A percentile compares a stretch with the other conserved stretches of the same genome.
phyloP scores from a whole-genome alignment of 2,329 filamentous ascomycete genomes.

The Neodidymelliopsis sp. region DNA sequence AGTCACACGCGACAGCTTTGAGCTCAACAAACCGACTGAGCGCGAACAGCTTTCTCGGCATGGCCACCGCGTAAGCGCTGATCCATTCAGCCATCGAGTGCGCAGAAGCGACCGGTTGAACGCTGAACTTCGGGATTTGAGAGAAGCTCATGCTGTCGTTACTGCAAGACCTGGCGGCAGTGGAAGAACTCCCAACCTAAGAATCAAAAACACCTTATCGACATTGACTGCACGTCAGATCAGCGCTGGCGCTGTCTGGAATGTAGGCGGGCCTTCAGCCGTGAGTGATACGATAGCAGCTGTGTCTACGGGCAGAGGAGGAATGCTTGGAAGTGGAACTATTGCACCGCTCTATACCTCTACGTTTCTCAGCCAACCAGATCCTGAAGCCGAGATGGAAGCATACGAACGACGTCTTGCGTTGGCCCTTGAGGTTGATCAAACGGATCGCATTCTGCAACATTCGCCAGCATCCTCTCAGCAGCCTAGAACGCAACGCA shows the following conservation, averaged over 20 bases:
- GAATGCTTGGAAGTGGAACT: slow-evolving; percentile 72
- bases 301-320: slow-evolving; percentile 69
- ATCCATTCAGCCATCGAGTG: slow-evolving; percentile 62
- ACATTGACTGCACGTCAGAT: slow-evolving; percentile 52
- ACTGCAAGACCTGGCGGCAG: slow-evolving; percentile 27
- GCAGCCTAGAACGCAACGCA: slow-evolving; percentile 9
- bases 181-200: slow-evolving; percentile 26
- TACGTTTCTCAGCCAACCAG: slow-evolving; percentile 60
- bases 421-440: slow-evolving; percentile 80
- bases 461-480: slow-evolving; percentile 25
- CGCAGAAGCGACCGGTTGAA: slow-evolving; percentile 43
- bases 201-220: slow-evolving; percentile 33
- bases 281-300: slow-evolving; percentile 57
- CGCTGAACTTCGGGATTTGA: slow-evolving; percentile 41
- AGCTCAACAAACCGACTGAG: slow-evolving; percentile 58
- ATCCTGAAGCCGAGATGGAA: slow-evolving; percentile 67
- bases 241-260: slow-evolving; percentile 77
- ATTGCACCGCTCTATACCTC: slow-evolving; percentile 72
- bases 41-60: slow-evolving; percentile 58
- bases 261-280: slow-evolving; percentile 74
- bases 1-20: slow-evolving; percentile 58
- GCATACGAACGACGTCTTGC: slow-evolving; percentile 79
- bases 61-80: slow-evolving; percentile 52
- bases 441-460: slow-evolving; percentile 68
- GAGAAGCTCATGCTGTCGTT: slow-evolving; percentile 42